Conservation (phyloP, 2,329 filamentous ascomycete genomes). For the Magnaporthiopsis poae region DNA sequence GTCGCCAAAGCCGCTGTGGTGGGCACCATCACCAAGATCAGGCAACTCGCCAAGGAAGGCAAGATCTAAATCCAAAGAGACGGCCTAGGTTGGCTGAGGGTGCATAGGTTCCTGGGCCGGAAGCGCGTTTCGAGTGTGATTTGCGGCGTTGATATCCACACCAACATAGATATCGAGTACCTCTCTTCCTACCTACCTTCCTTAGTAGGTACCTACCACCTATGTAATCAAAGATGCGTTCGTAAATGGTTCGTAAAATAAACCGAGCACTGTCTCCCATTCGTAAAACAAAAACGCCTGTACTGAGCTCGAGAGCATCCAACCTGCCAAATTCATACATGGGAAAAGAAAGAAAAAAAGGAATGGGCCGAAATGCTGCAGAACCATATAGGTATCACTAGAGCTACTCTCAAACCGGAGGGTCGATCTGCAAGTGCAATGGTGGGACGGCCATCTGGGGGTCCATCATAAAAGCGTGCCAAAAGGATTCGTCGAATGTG, state of each 20-base stretch:
- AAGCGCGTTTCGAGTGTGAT: too few species aligned
- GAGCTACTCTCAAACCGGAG: not conserved
- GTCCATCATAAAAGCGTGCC: conserved; percentile 5
- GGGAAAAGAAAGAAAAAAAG: not conserved
- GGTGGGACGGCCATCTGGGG: not conserved
- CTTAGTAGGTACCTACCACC: too few species aligned
- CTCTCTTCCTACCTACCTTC: too few species aligned
- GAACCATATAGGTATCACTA: too few species aligned
- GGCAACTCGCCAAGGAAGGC: conserved; percentile 16
- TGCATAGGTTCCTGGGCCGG: too few species aligned
- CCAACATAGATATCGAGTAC: too few species aligned
- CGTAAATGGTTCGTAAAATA: too few species aligned
- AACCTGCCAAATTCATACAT: too few species aligned
- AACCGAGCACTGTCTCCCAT: too few species aligned
- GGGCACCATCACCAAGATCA: conserved; percentile 18
- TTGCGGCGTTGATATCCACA: not conserved
- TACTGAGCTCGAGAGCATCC: too few species aligned
- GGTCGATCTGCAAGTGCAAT: not conserved
- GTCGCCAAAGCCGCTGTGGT: conserved; percentile 20
- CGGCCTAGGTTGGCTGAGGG: not conserved
- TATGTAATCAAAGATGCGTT: too few species aligned
- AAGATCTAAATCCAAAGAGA: conserved; percentile 8
- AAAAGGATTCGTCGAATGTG: conserved; percentile 4
- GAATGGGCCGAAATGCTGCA: not conserved
- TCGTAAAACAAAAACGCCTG: too few species aligned